These are phyloP conservation scores for Saccharomyces pastorianus DNA, from an alignment of 1,139 yeast genomes.

Conservation along the genomic window DNA sequence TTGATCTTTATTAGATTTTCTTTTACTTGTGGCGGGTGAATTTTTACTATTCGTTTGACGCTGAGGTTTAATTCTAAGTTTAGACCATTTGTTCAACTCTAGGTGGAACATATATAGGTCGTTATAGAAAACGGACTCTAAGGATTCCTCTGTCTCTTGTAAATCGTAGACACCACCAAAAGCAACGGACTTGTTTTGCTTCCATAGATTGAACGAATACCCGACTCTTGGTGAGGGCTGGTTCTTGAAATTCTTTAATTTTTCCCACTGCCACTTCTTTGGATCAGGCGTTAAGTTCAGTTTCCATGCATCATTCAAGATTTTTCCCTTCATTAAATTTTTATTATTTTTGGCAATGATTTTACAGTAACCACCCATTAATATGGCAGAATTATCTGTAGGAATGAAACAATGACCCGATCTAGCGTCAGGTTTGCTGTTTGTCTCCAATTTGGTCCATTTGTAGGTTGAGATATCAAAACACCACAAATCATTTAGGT, in stretches of 20 bases:
- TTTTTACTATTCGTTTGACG: constrained; percentile 21
- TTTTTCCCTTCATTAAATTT: constrained; percentile 86
- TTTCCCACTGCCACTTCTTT: constrained; percentile 75
- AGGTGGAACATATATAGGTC: constrained; percentile 73
- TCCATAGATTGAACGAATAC: constrained; percentile 79
- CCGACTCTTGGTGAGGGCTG: constrained; percentile 94
- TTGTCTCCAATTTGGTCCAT: constrained; percentile 87
- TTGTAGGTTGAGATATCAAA: constrained; percentile 84
- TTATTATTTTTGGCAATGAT: constrained; percentile 66
- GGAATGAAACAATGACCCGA: constrained; percentile 90
- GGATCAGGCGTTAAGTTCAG: constrained; percentile 82
- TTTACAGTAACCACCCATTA: constrained; percentile 93
- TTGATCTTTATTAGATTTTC: constrained; percentile 35
- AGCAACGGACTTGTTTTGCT: constrained; percentile 74
- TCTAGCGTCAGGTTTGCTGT: constrained; percentile 84
- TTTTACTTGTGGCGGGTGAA: constrained; percentile 28
- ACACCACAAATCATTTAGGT: constrained; percentile 81
- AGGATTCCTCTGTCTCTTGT: constrained; percentile 88
- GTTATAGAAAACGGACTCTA: constrained; percentile 80
- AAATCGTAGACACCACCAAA: constrained; percentile 95
- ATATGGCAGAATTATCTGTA: constrained; percentile 70
- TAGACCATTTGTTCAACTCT: constrained; percentile 85
- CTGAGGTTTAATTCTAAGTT: constrained; percentile 56
- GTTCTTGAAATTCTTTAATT: constrained; percentile 81
- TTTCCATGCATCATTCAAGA: constrained; percentile 81